phyloP scores from a whole-genome alignment of 441 rosid genomes.

The Hura crepitans region DNA sequence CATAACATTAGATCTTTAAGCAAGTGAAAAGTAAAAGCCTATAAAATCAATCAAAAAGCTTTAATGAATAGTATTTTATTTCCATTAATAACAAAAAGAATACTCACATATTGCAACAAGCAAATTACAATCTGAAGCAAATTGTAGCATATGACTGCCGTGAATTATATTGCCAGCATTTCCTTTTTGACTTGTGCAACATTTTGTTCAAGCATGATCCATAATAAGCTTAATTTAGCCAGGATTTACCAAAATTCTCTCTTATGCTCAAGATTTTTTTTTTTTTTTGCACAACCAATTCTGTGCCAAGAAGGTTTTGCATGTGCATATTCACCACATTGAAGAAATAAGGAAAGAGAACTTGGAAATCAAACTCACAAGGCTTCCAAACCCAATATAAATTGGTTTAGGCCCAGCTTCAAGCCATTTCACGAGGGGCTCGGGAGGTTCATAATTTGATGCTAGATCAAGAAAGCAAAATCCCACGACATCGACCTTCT shows the following conservation, averaged over 20 bases:
- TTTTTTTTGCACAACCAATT: neutral
- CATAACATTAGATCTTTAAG: neutral
- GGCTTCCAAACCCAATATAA: conserved; percentile 96
- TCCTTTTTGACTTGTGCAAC: neutral
- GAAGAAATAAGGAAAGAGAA: neutral
- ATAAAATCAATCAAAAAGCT: neutral
- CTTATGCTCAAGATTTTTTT: neutral
- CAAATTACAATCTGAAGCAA: neutral
- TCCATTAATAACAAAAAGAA: neutral
- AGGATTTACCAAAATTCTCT: neutral
- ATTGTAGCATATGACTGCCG: conserved; percentile 4
- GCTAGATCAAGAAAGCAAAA: conserved; percentile 99
- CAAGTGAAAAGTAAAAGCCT: conserved; percentile 2
- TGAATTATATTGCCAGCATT: neutral
- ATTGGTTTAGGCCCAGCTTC: conserved; percentile 85
- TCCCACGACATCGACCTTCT: conserved; percentile 92
- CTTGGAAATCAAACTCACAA: conserved; percentile 53
- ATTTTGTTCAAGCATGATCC: neutral
- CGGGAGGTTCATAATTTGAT: conserved; percentile 93
- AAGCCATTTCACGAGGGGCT: conserved; percentile 78
- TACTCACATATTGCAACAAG: neutral
- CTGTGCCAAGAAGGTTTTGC: neutral
- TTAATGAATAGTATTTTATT: neutral
- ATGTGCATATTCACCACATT: neutral
- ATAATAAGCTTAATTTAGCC: conserved; percentile 9